Evolutionary conservation across 345 rosid species (phyloP), one percentile per base, ranked within the genome.

Genomic region (Erysimum cheiranthoides): DNA sequence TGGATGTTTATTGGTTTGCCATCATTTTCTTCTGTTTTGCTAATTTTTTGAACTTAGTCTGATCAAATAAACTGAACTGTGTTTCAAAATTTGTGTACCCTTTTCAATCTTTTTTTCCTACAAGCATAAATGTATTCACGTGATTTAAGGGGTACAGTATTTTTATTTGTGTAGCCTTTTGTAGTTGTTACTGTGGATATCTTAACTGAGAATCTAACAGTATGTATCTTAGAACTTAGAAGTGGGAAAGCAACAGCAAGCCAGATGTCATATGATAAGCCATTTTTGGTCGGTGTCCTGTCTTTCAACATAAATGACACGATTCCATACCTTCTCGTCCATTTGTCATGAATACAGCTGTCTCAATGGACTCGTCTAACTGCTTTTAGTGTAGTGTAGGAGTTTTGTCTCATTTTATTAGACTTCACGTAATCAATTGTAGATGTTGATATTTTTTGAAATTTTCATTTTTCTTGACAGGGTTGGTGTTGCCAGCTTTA

Each of bases 401-500:
- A 67, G 11, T 42, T 52, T 57, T 39, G 12, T 28, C 25, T 40
- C 7, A 6, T 32, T 21, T 21, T 16, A 4, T 32, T 52, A 27
- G 50, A 45, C 62, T 62, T 53, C 11, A 42, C 9, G 47, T 27
- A 21, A 40, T 39, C 63, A 51, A 32, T 42, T 32, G 21, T 63
- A n/a, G 52, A 70, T 53, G 27, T 36, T 77, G 65, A 70, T 70
- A 27, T 35, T 10, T 47, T 21, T 30, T 57, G 47, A 60, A 57
- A 16, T 9, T 70, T 78, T 31, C 39, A 14, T 57, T 71, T 52
- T 66, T 35, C 30, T 47, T 76, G 53, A 67, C 85, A 94, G 98
- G 92, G 97, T 92, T 72, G 97, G 98, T 74, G 91, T 94, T 71
- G 96, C 98, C 73, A 89, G 80, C 84, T 94, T 94, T 76, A 86